Evolutionary conservation across 495 filamentous ascomycete genomes (phyloP), one percentile per base, ranked within the genome.

Genomic region (Penicillium chermesinum): DNA sequence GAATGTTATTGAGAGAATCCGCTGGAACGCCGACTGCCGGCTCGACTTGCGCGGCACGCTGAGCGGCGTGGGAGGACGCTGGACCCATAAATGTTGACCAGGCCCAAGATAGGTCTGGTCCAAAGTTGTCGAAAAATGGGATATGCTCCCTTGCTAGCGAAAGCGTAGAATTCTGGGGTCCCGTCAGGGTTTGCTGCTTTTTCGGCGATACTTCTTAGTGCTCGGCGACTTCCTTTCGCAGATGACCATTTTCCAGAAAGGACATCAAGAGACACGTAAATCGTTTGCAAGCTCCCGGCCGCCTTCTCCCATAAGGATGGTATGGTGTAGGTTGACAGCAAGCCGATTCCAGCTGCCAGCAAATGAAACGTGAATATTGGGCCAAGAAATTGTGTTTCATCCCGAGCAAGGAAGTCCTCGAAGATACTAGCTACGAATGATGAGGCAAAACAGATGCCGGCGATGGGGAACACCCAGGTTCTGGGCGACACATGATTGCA

Each of bases 341-440:
- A 35, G 10, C 58, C 55, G 13, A 57, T 58, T 15, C 58, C 58
- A 16, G 58, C 51, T 9, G 58, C 58, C 15, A 61, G 38, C 18
- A 58, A 41, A 35, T 62, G 48, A 17, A 62, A 62, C 13, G 59
- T 62, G 48, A 62, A 62, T 7, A 62, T 56, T 0, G 59, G 54
- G 13, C 53, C 50, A 12, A 62, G 20, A 9, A 48, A 59, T 32
- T 59, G 56, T 14, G 59, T 44, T 42, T 62, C 59, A 36, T 62
- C 59, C 38, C 59, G 41, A 18, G 59, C 59, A 0, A 62, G 53
- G 22, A 62, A 62, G 20, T 62, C 59, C 48, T 62, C 59, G 19
- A 57, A 59, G 3, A 62, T 59, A 2, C 52, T 50, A 7, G 53
- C 59, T 5, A 62, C 25, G 17, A 57, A 50, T 4, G 59, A 59